Evolutionary conservation across 495 filamentous ascomycete species (phyloP).

Genomic region (Trichocladium antarcticum): DNA sequence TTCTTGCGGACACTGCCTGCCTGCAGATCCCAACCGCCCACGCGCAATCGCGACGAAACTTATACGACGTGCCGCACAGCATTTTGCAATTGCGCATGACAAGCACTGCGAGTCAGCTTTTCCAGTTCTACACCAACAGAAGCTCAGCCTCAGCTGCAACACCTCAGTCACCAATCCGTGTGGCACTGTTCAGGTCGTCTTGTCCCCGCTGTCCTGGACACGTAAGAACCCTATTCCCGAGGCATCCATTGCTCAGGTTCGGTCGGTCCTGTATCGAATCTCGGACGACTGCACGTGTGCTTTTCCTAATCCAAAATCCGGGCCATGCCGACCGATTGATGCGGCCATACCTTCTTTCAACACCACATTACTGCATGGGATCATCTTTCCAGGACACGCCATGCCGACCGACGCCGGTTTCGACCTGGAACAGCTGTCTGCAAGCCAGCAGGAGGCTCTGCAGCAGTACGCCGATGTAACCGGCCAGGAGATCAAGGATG

Average conservation of each 20-base stretch:
- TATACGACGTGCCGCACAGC: neutral
- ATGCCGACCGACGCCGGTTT: slow-evolving; percentile 34
- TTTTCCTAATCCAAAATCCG: neutral
- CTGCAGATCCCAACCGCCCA: neutral
- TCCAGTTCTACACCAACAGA: too few species aligned
- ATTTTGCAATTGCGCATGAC: neutral
- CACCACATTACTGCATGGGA: neutral
- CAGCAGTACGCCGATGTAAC: slow-evolving; percentile 85
- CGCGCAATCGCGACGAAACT: neutral
- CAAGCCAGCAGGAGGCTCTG: slow-evolving; percentile 65
- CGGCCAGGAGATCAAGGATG: slow-evolving; percentile 63
- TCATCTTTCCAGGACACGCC: neutral
- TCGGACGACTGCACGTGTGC: too few species aligned
- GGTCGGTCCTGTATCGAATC: too few species aligned
- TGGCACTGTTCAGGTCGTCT: too few species aligned
- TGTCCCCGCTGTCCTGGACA: too few species aligned
- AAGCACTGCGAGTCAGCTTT: too few species aligned
- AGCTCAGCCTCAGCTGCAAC: too few species aligned
- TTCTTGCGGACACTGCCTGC: neutral
- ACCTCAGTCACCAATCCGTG: too few species aligned
- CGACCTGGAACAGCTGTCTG: slow-evolving; percentile 60
- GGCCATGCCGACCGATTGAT: neutral
- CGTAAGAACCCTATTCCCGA: too few species aligned
- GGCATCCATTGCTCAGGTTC: too few species aligned
- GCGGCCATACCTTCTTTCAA: neutral